Evolutionary conservation across 768 basidiomycete species (phyloP), one percentile per base, ranked within the genome.

Genomic region (Mycena capillaripes): DNA sequence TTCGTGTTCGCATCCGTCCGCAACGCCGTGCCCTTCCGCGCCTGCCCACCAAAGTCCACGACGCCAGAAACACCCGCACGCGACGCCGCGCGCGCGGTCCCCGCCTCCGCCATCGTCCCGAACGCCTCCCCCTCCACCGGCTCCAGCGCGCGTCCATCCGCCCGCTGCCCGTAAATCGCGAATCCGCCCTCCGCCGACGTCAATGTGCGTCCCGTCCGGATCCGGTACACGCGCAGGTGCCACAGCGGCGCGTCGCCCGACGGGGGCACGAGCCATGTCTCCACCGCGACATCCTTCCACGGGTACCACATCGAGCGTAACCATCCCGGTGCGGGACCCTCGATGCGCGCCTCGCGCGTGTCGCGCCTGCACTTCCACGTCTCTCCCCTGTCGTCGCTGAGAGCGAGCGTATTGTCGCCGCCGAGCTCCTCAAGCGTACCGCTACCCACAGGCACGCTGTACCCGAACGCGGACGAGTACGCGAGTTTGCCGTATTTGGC

Each of bases 401-500:
- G 81, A 16, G 92, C 93, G 46, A 94, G 84, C 68, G 92, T 90
- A 73, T 85, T 91, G 79, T 95, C 93, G 0, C 88, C 92, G 8
- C 89, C 92, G 8, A 90, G 84, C 79, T 94, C 93, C 72, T 94
- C 92, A 46, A 94, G 86, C 8, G 90, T 91, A 55, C 89, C 86
- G 78, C 85, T 89, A 11, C 91, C 91, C 0, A 90, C 89, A 8
- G 93, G 91, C 12, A 93, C 91, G 74, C 89, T 91, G 81, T 93
- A 94, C 17, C 92, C 93, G 77, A 94, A 94, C 7, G 91, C 88
- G n/a, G 91, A 88, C 2, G 91, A 92, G 79, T 95, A 94, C 2
- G 91, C 89, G 66, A 93, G 85, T 79, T 94, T 94, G 63, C 93
- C 92, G 81, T 94, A 94, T 79, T 94, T 95, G 27, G 92, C 91